These are phyloP conservation scores for Ceratocystis cubensis DNA, from an alignment of 2,329 filamentous ascomycete species.

Conservation along the genomic window DNA sequence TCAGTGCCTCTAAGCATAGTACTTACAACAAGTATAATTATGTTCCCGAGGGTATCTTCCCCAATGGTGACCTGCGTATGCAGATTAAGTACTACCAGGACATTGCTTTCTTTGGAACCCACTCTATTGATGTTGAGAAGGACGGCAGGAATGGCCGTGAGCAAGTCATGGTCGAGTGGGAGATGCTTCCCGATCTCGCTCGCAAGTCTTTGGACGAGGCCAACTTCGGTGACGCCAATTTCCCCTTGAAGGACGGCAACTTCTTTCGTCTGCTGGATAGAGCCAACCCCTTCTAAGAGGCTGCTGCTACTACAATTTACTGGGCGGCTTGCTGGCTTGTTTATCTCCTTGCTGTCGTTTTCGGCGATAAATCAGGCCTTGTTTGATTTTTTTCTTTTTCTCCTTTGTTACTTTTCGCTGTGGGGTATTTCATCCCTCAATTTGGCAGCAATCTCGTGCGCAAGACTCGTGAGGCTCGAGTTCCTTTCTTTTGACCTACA, in stretches of 20 bases:
- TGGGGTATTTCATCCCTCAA: not conserved
- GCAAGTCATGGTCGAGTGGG: slow-evolving; percentile 35
- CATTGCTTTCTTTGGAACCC: slow-evolving; percentile 26
- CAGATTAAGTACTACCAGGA: slow-evolving; percentile 29
- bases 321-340: not conserved
- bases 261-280: slow-evolving; percentile 24
- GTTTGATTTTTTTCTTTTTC: not conserved
- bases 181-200: slow-evolving; percentile 29
- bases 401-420: not conserved
- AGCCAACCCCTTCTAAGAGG: slow-evolving; percentile 20
- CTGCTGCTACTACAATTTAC: not conserved
- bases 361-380: not conserved
- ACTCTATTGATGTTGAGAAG: slow-evolving; percentile 30
- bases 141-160: slow-evolving; percentile 27
- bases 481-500: no score
- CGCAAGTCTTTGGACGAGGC: slow-evolving; percentile 29
- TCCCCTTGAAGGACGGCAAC: slow-evolving; percentile 31
- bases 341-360: not conserved
- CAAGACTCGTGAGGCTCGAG: not conserved
- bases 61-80: slow-evolving; percentile 22
- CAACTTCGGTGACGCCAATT: slow-evolving; percentile 33
- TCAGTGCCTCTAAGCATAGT: slow-evolving; percentile 31
- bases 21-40: slow-evolving; percentile 26
- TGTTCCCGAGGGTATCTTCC: slow-evolving; percentile 8
- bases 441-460: not conserved